Conservation (phyloP, 805 yeast genomes). For the Metschnikowia picachoensis region DNA sequence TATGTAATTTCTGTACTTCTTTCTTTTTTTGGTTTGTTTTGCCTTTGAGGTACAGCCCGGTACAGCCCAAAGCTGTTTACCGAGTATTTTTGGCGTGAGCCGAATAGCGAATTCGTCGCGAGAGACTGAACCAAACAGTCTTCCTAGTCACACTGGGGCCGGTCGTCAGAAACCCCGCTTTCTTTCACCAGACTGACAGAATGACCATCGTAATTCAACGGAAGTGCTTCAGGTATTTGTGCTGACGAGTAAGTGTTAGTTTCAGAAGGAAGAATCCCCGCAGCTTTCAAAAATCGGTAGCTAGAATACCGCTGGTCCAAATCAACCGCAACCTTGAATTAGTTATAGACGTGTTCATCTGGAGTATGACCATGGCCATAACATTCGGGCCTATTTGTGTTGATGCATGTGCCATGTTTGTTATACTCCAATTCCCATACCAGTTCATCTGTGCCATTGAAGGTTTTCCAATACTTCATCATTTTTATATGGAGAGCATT, state of each 20-base stretch:
- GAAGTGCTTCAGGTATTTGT: conserved; percentile 32
- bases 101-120: no score
- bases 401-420: conserved; percentile 43
- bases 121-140: no score
- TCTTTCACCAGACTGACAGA: no score
- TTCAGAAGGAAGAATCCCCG: conserved; percentile 36
- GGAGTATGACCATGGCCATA: conserved; percentile 22
- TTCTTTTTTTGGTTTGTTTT: no score
- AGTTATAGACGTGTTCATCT: conserved; percentile 27
- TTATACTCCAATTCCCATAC: conserved; percentile 43
- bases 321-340: conserved; percentile 28
- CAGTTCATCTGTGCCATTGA: conserved; percentile 29
- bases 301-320: conserved; percentile 35
- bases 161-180: no score
- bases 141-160: no score
- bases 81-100: no score
- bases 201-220: conserved; percentile 27
- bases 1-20: no score
- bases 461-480: conserved; percentile 22
- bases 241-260: conserved; percentile 29
- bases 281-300: conserved; percentile 29
- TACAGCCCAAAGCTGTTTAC: no score
- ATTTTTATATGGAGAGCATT: background rate
- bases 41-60: no score
- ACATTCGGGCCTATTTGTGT: conserved; percentile 35